Base-by-base conservation (phyloP, 495 filamentous ascomycete species). In the Chlorociboria aeruginascens region DNA sequence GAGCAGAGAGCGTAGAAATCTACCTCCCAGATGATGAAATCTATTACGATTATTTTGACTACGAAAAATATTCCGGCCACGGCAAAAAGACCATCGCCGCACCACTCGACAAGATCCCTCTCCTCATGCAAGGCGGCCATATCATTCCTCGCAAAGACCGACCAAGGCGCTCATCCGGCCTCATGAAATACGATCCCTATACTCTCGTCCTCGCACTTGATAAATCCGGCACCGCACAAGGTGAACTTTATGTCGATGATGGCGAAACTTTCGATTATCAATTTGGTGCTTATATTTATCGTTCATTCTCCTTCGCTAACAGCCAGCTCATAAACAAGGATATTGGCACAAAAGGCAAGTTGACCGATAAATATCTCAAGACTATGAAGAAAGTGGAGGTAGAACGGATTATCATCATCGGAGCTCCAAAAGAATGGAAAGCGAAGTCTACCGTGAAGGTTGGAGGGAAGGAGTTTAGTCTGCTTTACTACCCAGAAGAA, bases 1-100 rank as follows among this genome's bases (percentile, higher is more conserved):
- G 77, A 49, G 76, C 82, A 11, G 73, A 73, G 12, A 76, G 72
- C n/a, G 77, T 80, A 0, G 79, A 86, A 32, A 76, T 98, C 44
- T 97, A 94, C 63, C 72, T 97, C 40, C 80, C 89, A 4, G 87
- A 95, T 51, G 76, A 81, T 51, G 82, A 87, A 59, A 74, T 81
- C 46, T 98, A 98, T 69, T 97, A 86, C 59, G 85, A 96, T 62
- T 97, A 98, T 66, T 92, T 89, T 60, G 83, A 83, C 54, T 95
- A 83, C 65, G 78, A 80, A 16, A 66, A 76, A 36, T 79, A 92
- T 61, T 66, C 78, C 13, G 84, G 83, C 0, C 61, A 73, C 8
- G 82, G 88, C 47, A 79, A 82, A 60, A 68, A 85, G 49, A 83
- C 73, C 0, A 65, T 95, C 17, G 67, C 74, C 0, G 85, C 92